Evolutionary conservation across 768 basidiomycete species (phyloP).

Genomic region (Collybiopsis luxurians): DNA sequence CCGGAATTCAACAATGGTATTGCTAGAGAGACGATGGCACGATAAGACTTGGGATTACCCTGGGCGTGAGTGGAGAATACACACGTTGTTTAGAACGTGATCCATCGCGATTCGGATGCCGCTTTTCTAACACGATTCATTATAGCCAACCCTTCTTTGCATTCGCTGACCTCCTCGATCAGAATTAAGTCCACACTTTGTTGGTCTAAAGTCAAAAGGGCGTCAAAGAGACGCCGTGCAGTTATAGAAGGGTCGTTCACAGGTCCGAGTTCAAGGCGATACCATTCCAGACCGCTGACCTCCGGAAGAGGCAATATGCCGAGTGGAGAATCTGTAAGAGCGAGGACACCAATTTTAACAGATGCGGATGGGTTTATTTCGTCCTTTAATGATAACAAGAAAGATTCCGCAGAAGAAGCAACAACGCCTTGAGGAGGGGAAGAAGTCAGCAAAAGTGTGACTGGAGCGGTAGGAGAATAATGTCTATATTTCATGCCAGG

Average conservation of each 20-base stretch:
- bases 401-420: constrained; percentile 27
- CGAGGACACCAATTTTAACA: constrained; percentile 66
- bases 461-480: constrained; percentile 89
- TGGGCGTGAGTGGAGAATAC: not conserved
- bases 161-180: constrained; percentile 81
- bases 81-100: constrained; percentile 19
- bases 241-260: constrained; percentile 58
- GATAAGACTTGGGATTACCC: not conserved
- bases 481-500: constrained; percentile 99
- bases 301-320: constrained; percentile 28
- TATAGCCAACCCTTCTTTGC: constrained; percentile 82
- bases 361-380: constrained; percentile 10
- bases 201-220: constrained; percentile 75
- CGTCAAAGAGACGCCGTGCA: constrained; percentile 85
- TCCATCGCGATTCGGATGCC: constrained; percentile 56
- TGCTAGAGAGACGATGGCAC: not conserved
- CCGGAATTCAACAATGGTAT: not conserved
- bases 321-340: constrained; percentile 55
- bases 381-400: constrained; percentile 43
- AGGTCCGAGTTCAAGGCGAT: constrained; percentile 49
- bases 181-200: constrained; percentile 79
- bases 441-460: constrained; percentile 64
- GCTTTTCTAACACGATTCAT: constrained; percentile 96
- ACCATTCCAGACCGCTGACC: constrained; percentile 48
- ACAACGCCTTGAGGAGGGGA: constrained; percentile 32